A percentile compares a stretch with the other conserved stretches of the same genome.
These are phyloP conservation scores for Solanum ossicruentum DNA, from an alignment of 257 asterid genomes.

Conservation along the genomic window DNA sequence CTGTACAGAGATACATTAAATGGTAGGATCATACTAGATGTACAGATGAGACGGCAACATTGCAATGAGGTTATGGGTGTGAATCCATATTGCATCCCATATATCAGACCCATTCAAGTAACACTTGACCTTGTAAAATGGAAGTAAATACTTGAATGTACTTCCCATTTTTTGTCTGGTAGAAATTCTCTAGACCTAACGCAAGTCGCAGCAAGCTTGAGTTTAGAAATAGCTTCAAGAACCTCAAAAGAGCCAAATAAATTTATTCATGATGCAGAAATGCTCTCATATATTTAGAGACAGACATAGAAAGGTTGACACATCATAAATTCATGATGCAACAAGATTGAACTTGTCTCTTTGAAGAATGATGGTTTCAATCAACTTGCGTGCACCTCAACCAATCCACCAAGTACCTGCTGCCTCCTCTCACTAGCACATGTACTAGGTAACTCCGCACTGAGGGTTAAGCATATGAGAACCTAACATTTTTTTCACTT, in stretches of 20 bases:
- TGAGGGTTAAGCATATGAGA: not conserved
- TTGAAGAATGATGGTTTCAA: not conserved
- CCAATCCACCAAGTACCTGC: not conserved
- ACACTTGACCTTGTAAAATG: not conserved
- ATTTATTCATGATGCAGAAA: not conserved
- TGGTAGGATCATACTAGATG: not conserved
- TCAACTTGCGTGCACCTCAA: not conserved
- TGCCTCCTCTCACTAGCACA: not conserved
- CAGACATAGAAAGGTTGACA: not conserved
- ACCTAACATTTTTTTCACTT: not conserved
- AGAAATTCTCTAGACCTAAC: not conserved
- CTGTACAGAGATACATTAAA: not conserved
- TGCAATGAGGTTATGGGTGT: not conserved
- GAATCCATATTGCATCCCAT: not conserved
- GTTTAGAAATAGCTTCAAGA: not conserved
- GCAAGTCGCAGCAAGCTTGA: not conserved
- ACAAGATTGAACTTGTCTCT: not conserved
- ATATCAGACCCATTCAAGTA: not conserved
- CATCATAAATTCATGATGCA: not conserved
- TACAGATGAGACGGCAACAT: not conserved
- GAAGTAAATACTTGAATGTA: not conserved
- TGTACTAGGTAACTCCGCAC: not conserved
- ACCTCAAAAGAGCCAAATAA: not conserved
- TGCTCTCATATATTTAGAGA: not conserved
- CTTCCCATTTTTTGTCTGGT: not conserved